Evolutionary conservation across 306 rosid species (phyloP), one percentile per base, ranked within the genome.

Genomic region (Glycine latifolia): DNA sequence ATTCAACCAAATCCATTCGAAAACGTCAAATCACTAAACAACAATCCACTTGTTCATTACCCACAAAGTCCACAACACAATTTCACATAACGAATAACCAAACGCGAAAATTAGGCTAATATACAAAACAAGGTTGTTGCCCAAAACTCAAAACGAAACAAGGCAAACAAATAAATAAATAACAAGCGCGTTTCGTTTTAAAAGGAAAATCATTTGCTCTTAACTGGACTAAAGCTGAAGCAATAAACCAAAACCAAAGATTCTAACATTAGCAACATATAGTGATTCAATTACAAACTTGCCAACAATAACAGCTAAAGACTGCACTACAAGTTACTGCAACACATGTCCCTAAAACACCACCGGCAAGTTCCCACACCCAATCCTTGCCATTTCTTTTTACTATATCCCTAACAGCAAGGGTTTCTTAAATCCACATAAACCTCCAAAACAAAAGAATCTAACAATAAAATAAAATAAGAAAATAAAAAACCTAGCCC

Each of bases 401-500:
- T 16, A n/a, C 4, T 5, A 8, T 5, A 0, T 1, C 1, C 91
- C 80, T 84, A 88, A 84, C 83, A 77, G 83, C 91, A 90, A 90
- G 90, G 80, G 91, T 79, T 88, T 58, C 17, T 6, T 4, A 33
- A 58, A 6, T 4, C 11, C 50, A 8, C 8, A 47, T 3, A 20
- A 43, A 26, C 52, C 61, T 1, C 47, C 7, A 13, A 20, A 54
- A 50, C 58, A 53, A 33, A 75, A 8, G 8, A 47, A 39, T 4
- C 31, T 66, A 8, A 8, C 0, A 41, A 35, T 35, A 15, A 56
- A 46, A 15, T 5, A 7, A 47, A 14, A 75, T 20, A 20, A 20
- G 20, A 20, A 20, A 20, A 20, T 5, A 7, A 47, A 14, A 75
- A 63, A 66, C 84, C 86, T 90, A 92, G 77, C 97, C 94, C 71